Evolutionary conservation across 495 filamentous ascomycete genomes (phyloP).

Genomic region (Cenococcum geophilum): DNA sequence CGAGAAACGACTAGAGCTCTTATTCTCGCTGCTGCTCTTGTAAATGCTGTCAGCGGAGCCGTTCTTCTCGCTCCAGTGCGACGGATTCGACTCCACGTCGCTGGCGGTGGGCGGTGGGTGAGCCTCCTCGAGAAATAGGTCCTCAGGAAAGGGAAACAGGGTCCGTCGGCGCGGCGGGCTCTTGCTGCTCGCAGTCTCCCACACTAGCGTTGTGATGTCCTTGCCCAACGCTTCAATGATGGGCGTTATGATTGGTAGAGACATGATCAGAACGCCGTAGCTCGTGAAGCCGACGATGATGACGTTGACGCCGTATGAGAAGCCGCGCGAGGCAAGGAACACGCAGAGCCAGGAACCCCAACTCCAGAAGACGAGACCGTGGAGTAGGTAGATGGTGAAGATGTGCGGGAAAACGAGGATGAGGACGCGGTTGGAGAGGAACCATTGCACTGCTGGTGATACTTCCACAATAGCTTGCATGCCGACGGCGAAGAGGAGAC

Average conservation of each 20-base stretch:
- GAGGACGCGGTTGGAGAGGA: slow-evolving; percentile 34
- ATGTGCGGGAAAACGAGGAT: slow-evolving; percentile 42
- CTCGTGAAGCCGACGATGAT: slow-evolving; percentile 22
- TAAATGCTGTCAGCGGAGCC: no score
- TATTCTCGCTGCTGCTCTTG: no score
- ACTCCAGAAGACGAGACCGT: slow-evolving; percentile 42
- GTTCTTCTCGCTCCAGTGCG: no score
- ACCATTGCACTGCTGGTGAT: slow-evolving; percentile 33
- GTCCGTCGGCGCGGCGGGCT: slow-evolving; percentile 19
- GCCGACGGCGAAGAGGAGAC: slow-evolving; percentile 35
- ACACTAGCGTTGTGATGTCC: slow-evolving; percentile 25
- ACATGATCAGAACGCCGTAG: slow-evolving; percentile 15
- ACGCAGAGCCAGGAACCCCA: slow-evolving; percentile 33
- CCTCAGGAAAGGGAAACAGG: slow-evolving; percentile 26
- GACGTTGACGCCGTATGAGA: slow-evolving; percentile 20
- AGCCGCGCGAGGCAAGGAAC: slow-evolving; percentile 18
- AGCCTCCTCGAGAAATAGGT: slow-evolving; percentile 9
- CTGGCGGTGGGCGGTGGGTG: no score
- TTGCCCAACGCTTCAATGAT: slow-evolving; percentile 27
- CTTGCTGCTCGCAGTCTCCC: slow-evolving; percentile 21
- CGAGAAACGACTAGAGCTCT: no score
- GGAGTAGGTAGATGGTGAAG: slow-evolving; percentile 45
- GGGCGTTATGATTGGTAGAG: slow-evolving; percentile 23
- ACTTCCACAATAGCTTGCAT: slow-evolving; percentile 41
- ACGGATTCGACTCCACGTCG: no score